Evolutionary conservation across 768 basidiomycete species (phyloP), one percentile per base, ranked within the genome.

Genomic region (Fomitopsis pulvina): DNA sequence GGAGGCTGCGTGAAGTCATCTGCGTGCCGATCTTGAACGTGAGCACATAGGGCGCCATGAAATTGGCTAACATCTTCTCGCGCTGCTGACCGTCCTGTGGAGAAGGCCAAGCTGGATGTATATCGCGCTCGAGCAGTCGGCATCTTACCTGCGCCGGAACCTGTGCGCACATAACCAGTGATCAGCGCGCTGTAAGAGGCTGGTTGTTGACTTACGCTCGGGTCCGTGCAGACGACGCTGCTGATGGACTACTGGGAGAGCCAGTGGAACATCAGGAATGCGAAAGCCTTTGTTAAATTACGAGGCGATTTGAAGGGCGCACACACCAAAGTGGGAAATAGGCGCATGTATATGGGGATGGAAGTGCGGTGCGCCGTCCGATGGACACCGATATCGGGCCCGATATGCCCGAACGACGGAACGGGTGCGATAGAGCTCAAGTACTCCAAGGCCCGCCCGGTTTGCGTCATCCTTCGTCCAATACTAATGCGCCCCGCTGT

Each of bases 71-170:
- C 66, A 92, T 73, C 63, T 87, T 96, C 50, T 85, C 78, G 42
- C 81, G 77, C 60, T 85, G 84, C 0, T 68, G 68, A 1, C 47
- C 55, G 38, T 84, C 82, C 22, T 57, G 52, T 22, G 87, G 63
- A 4, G 63, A 59, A 1, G 92, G 92, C 2, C 78, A 71, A 60
- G 97, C 93, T 66, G 58, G 65, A 98, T 83, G 25, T 93, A 83
- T 11, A 67, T 64, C 12, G 64, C 60, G 67, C 98, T 99, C 8
- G 96, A 83, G 26, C 74, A 68, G 34, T 98, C 92, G 16, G 98
- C 96, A 52, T 97, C 92, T 52, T 93, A 84, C 47, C 96, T 80
- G 4, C 85, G 79, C 11, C 96, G 93, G 67, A 95, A 97, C 42
- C 92, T 95, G 62, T 7, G 20, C 7, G 10, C 21, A 28, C 18